These are phyloP conservation scores for Crataegus laevigata DNA, from an alignment of 306 rosid species.

Conservation along the genomic window DNA sequence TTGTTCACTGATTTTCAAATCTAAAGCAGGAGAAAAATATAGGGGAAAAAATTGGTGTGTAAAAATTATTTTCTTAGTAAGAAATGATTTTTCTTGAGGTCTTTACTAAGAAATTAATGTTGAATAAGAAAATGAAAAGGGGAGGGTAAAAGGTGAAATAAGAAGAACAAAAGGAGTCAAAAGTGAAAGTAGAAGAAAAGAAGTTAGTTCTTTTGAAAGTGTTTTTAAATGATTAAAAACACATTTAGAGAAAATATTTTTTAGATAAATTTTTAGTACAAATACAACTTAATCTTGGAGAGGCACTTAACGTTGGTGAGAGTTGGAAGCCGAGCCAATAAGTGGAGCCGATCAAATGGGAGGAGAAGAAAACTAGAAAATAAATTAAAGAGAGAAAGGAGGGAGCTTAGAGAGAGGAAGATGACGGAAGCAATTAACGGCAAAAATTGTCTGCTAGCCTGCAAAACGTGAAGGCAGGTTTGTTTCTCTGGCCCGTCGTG, in stretches of 20 bases:
- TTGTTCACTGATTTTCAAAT: no score
- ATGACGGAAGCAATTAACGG: slow-evolving; percentile 27
- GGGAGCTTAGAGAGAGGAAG: not conserved
- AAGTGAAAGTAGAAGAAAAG: not conserved
- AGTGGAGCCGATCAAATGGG: not conserved
- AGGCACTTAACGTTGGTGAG: not conserved
- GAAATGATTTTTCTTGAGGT: not conserved
- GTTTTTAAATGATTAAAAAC: no score
- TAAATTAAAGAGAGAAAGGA: not conserved
- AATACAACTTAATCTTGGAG: no score
- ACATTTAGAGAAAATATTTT: no score
- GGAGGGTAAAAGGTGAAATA: not conserved
- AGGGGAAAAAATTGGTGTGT: no score
- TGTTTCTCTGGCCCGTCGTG: not conserved
- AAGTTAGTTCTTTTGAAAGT: accelerated
- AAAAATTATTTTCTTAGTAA: no score
- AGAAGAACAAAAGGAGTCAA: not conserved
- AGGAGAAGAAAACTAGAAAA: not conserved
- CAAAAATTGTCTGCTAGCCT: slow-evolving; percentile 30
- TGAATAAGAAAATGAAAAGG: not conserved
- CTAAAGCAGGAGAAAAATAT: no score
- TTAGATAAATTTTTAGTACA: no score
- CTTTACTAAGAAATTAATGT: not conserved
- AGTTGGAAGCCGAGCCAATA: not conserved
- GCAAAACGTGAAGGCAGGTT: not conserved